Evolutionary conservation across 139 green algal genomes (phyloP), one percentile per base, ranked within the genome.

Genomic region (Nannochloris sp.): DNA sequence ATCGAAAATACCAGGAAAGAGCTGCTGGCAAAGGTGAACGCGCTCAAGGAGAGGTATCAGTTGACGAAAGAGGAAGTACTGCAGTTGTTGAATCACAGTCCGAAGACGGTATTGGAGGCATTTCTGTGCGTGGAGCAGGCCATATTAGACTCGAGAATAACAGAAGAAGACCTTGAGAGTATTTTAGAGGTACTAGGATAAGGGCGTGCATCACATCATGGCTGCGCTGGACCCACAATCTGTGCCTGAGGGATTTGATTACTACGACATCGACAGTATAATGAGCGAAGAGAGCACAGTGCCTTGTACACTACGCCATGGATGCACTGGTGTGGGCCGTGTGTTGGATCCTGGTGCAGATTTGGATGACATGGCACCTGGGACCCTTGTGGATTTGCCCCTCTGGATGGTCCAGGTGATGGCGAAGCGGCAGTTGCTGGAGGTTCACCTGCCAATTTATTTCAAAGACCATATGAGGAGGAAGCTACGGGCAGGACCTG

Each of bases 31-130:
- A 65, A 79, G 31, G 63, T 70, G 4, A 56, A 66, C 3, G 70
- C 56, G 4, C 55, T 83, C 10, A 66, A 78, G 58, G 66, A 75
- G 29, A 4, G 57, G 16, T 18, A 72, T 37, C 23, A 56, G 5
- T 49, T 87, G 21, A 75, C 69, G 18, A 70, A 62, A n/a, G 57
- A 48, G 5, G 81, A 87, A 61, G 44, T 77, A 31, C 34, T 87
- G 21, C 81, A 87, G 66, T 53, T 88, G 16, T 43, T 82, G 25
- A 88, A 87, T 67, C 66, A 74, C 48, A 49, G 24, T 9, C 81
- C 81, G 3, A 48, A 55, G 14, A 79, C 54, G 3, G 29, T 54
- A 0, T 65, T 87, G 29, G 81, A 86, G 25, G 53, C 85, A 11
- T 78, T 82, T 54, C 68, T 87, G 49, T 72, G 63, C 48, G 31